Base-by-base conservation (phyloP, 2,329 filamentous ascomycete genomes). In the Rhynchosporium secalis region DNA sequence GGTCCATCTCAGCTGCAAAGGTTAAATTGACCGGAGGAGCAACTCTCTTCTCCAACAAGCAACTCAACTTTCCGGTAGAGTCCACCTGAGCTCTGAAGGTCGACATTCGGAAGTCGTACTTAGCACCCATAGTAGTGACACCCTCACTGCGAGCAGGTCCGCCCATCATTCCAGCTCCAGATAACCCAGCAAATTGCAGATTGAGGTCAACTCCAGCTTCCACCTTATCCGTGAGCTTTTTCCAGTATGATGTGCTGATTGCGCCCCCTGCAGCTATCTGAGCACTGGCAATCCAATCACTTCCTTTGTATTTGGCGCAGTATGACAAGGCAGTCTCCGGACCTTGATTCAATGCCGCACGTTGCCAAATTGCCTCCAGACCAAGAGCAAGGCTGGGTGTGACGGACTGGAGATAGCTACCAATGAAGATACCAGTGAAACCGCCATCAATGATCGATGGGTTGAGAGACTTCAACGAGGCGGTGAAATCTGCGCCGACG, bases 91-190 rank as follows among this genome's bases (percentile, higher is more conserved):
- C 95, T 69, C 94, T 88, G 87, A 97, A 96, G 56, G 92, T 95
- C 60, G 91, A 95, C 80, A 92, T 91, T 74, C 91, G 86, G 86
- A 99, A 99, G 77, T 97, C 94, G 79, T 99, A 99, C 80, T 99
- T 99, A 75, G 92, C 91, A 73, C 94, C 95, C 72, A 98, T 84
- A 60, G 93, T 92, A 59, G 96, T 93, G 65, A 91, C 84, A 61
- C 95, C 95, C 77, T 99, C 93, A 78, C 92, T 94, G 76, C 88
- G 85, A 59, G 88, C 76, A 52, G 86, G 86, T 64, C 83, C 86
- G 72, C 91, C 91, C 86, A 95, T 92, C 78, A 91, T 79, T 49
- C 84, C 81, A 58, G 81, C 79, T 60, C 85, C 82, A 33, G 85
- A 81, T 38, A 86, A 81, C 38, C 86, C 83, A 33, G 84, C 86